phyloP scores from a whole-genome alignment of 116 monocot species.

The Trichopus zeylanicus region DNA sequence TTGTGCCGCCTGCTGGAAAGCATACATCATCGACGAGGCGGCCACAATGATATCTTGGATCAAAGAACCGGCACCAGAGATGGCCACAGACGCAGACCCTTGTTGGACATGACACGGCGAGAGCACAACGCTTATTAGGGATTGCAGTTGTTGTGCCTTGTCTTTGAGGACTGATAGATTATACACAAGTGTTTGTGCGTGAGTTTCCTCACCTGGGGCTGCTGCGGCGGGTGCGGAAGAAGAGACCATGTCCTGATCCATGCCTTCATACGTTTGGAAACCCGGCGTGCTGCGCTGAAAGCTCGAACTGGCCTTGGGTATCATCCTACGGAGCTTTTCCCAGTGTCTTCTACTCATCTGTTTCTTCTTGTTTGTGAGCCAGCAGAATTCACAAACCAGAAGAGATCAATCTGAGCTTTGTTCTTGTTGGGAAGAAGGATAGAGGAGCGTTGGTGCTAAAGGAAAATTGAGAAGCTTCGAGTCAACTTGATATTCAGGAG shows the following conservation, averaged over 20 bases:
- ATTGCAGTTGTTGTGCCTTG: constrained; percentile 47
- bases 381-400: too few species aligned
- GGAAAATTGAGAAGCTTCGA: not conserved
- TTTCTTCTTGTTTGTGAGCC: too few species aligned
- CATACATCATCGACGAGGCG: constrained; percentile 57
- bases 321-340: constrained; percentile 9
- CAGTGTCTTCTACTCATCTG: not conserved
- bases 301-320: constrained; percentile 4
- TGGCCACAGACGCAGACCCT: not conserved
- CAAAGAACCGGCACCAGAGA: constrained; percentile 12
- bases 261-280: constrained; percentile 14
- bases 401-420: not conserved
- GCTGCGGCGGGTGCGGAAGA: not conserved
- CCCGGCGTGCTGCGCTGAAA: constrained; percentile 7
- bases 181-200: constrained; percentile 20
- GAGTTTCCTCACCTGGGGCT: not conserved
- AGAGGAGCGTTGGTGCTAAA: not conserved
- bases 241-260: constrained; percentile 12
- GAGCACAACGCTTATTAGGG: constrained; percentile 22
- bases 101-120: not conserved
- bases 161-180: constrained; percentile 46
- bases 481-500: constrained; percentile 14
- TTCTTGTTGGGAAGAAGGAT: not conserved
- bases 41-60: constrained; percentile 41
- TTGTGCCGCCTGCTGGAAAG: constrained; percentile 32